Evolutionary conservation across 148 eudicot genomes (phyloP), one percentile per base, ranked within the genome.

Genomic region (Arbutus unedo): DNA sequence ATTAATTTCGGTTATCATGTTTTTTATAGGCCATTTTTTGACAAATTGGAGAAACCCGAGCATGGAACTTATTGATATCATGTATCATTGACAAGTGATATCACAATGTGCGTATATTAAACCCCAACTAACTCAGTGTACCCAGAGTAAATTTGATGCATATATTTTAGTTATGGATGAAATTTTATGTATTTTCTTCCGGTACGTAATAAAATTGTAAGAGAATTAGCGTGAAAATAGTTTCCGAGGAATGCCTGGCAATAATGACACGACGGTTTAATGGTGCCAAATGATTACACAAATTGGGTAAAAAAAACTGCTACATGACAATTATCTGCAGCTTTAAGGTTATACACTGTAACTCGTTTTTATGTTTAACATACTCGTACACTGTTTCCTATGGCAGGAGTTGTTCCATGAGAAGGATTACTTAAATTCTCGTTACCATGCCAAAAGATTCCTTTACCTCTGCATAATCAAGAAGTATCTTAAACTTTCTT

Each of bases 401-500:
- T 79, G 81, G 82, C 90, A 96, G 99, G 97, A 93, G 86, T 93
- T 97, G 77, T 96, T 96, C 88, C 93, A 87, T 82, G 99, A 94
- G 78, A 96, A 96, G 83, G 99, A 96, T 87, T 94, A 92, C 84
- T 85, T 96, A 82, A 93, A 96, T 87, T 85, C 94, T 81, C 90
- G 98, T 49, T 96, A 94, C 88, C 95, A 94, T 91, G 98, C 97
- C 82, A 96, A 96, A 91, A 93, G 99, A 84, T 94, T 90, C 78
- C 95, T 96, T 38, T 96, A 96, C 84, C 95, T 96, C 38, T 91
- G 97, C 82, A 77, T 90, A 55, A 87, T 96, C 70, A 96, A 94
- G 90, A 94, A 89, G 85, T 87, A 94, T 86, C 83, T 96, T 84
- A 79, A 88, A 82, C 76, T 84, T 55, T 94, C 94, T 84, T 81